A percentile compares a stretch with the other conserved stretches of the same genome.
phyloP scores from a whole-genome alignment of 148 eudicot genomes.

The Tetragonia tetragonoides region DNA sequence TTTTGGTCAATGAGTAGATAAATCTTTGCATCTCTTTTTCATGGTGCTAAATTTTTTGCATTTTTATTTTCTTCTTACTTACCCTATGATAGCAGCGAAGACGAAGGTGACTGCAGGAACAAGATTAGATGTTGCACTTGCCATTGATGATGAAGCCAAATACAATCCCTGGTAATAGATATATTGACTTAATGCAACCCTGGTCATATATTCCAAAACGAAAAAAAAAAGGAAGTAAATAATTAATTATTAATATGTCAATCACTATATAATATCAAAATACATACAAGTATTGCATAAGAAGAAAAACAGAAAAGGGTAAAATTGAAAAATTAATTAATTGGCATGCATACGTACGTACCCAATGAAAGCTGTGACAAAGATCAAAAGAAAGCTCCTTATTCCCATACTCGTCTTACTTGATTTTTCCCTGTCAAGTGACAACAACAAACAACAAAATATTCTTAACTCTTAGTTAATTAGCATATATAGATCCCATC shows the following conservation, averaged over 20 bases:
- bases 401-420: slow-evolving; percentile 31
- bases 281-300: too few species aligned
- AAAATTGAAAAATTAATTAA: neutral
- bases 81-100: slow-evolving; percentile 29
- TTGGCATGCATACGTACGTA: neutral
- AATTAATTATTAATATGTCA: neutral
- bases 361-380: slow-evolving; percentile 59
- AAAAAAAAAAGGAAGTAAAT: too few species aligned
- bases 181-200: slow-evolving; percentile 53
- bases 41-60: too few species aligned
- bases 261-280: neutral
- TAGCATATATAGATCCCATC: too few species aligned
- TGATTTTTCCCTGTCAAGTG: slow-evolving; percentile 17
- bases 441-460: neutral
- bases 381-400: slow-evolving; percentile 53
- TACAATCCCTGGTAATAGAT: slow-evolving; percentile 55
- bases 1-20: too few species aligned
- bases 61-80: too few species aligned
- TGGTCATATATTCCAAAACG: slow-evolving; percentile 12
- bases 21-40: too few species aligned
- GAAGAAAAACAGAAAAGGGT: too few species aligned
- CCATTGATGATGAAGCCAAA: slow-evolving; percentile 57
- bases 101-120: slow-evolving; percentile 66
- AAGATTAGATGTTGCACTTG: slow-evolving; percentile 55
- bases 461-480: too few species aligned